Percentiles rank a stretch among this genome's conserved stretches.
Conservation (phyloP, 2,329 filamentous ascomycete genomes). For the Leptographium radiaticola region DNA sequence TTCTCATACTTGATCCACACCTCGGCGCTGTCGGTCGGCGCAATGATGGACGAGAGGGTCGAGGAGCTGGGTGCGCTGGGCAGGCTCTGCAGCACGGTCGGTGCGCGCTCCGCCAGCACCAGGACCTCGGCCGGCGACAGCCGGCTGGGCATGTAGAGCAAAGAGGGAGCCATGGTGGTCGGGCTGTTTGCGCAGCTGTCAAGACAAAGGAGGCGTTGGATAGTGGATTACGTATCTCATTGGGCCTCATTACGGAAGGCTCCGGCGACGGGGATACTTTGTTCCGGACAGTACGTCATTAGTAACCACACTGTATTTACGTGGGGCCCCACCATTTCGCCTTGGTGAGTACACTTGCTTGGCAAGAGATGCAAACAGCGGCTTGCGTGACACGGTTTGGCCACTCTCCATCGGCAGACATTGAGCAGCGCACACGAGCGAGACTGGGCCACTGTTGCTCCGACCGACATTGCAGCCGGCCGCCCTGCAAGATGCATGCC, state of each 20-base stretch:
- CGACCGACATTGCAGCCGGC: background rate
- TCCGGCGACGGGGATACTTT: background rate
- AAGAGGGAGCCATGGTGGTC: constrained; percentile 32
- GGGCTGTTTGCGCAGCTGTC: background rate
- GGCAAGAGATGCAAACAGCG: no score
- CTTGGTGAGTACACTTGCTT: no score
- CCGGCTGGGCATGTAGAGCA: constrained; percentile 43
- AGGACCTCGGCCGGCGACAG: constrained; percentile 43
- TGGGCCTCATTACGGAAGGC: no score
- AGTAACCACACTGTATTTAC: background rate
- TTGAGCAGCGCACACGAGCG: background rate
- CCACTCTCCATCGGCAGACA: background rate
- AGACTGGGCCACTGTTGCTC: background rate
- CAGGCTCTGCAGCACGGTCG: constrained; percentile 38
- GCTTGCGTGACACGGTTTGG: background rate
- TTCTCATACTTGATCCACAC: constrained; percentile 82
- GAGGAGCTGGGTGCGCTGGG: constrained; percentile 42
- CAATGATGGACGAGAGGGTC: constrained; percentile 37
- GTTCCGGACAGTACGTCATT: constrained; percentile 3
- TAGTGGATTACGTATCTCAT: no score
- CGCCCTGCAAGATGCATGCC: constrained; percentile 1
- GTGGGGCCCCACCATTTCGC: background rate
- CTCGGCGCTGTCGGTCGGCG: constrained; percentile 57
- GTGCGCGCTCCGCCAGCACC: constrained; percentile 47
- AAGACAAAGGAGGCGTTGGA: no score